Evolutionary conservation across 148 eudicot genomes (phyloP), one percentile per base, ranked within the genome.

Genomic region (Rhododendron henanense): DNA sequence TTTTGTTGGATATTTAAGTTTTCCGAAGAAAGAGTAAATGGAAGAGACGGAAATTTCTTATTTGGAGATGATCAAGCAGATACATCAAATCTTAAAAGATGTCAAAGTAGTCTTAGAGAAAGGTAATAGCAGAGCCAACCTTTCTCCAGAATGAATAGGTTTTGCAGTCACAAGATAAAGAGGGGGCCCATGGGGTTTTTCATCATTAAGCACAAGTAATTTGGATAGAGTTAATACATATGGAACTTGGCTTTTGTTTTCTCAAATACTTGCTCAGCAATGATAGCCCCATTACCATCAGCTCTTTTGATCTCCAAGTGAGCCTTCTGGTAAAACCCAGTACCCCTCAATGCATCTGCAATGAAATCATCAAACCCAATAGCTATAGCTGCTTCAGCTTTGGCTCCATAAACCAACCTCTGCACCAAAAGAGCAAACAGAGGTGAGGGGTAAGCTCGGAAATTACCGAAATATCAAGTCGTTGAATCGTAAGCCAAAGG

Each of bases 371-470:
- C 94, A 25, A 95, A 94, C 41, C 98, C 98, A 11, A 95, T 91
- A 21, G 96, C 94, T 78, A 94, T 94, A 73, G 96, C 98, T 71
- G 98, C 98, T 88, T 95, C 98, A 25, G 98, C 98, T 90, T 95
- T 93, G 23, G 95, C 96, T 19, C 95, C 96, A 76, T 92, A 94
- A 21, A 94, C 96, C 89, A 94, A 87, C 63, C 95, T 94, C 96
- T 94, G 90, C 86, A 80, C 47, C 78, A 50, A 19, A 48, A 31
- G 28, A 57, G 74, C 33, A 63, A 25, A 81, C 39, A 14, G 19
- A 23, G 33, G 21, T 11, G 69, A 19, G 81, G 65, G 13, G n/a
- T 28, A 51, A 61, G 23, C 69, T 1, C 2, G 39, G 31, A 61
- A 61, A 59, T 82, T 23, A 39, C 51, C 0, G 2, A 37, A 21